A percentile compares a stretch with the other conserved stretches of the same genome.
Evolutionary conservation across 192 early-diverging fungal species (phyloP).

Genomic region (Coemansia sp.): DNA sequence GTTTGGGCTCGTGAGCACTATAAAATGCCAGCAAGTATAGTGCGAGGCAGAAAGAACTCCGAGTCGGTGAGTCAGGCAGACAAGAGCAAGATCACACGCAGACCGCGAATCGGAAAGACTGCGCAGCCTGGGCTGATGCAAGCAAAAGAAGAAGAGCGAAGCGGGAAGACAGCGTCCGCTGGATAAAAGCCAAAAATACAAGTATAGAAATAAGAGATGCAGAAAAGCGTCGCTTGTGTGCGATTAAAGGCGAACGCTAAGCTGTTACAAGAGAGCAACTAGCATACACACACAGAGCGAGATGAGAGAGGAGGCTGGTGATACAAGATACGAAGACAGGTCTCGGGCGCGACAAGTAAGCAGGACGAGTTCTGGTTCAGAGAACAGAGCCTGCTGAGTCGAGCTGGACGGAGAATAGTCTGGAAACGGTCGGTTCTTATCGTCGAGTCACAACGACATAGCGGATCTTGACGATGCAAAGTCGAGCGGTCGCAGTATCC

Average conservation of each 20-base stretch:
- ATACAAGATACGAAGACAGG: constrained; percentile 6
- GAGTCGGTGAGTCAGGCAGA: neutral
- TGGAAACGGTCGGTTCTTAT: constrained; percentile 1
- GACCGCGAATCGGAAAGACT: constrained; percentile 10
- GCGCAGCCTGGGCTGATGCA: neutral
- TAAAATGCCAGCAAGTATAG: constrained; percentile 27
- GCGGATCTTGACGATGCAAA: neutral
- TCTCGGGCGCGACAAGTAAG: neutral
- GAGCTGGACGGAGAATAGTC: constrained; percentile 1
- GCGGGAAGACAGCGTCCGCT: neutral
- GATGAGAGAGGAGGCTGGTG: constrained; percentile 14
- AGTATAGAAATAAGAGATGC: constrained; percentile 21
- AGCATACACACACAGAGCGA: constrained; percentile 12
- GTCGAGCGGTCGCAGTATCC: constrained; percentile 1
- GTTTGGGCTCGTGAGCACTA: neutral
- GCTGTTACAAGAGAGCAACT: neutral
- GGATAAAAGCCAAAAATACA: constrained; percentile 14
- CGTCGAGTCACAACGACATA: constrained; percentile 5
- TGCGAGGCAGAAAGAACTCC: constrained; percentile 12
- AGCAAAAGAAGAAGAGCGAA: neutral
- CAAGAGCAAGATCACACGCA: constrained; percentile 13
- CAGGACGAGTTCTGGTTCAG: neutral
- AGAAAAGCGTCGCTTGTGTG: constrained; percentile 6
- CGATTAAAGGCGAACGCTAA: neutral
- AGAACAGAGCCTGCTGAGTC: neutral